These are phyloP conservation scores for Hondaea fermentalgiana DNA, from an alignment of 108 stramenopile genomes.

Conservation along the genomic window DNA sequence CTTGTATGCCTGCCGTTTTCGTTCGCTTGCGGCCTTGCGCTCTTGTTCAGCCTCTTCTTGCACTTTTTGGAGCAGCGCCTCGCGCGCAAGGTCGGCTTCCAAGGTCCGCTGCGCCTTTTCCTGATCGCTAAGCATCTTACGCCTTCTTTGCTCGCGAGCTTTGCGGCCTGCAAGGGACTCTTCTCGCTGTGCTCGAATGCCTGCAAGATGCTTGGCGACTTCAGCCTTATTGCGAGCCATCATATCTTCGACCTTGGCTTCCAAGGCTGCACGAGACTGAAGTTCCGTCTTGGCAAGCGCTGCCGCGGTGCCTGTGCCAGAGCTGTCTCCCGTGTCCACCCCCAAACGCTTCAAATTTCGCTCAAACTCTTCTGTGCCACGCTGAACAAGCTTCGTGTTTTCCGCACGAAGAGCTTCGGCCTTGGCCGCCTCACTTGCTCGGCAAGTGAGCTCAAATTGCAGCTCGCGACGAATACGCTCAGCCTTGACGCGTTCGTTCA, in stretches of 20 bases:
- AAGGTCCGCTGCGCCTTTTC: background rate
- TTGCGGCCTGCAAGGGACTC: background rate
- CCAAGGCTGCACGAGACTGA: background rate
- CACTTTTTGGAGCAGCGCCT: background rate
- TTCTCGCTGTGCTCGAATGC: background rate
- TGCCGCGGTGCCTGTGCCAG: background rate
- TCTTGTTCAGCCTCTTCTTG: background rate
- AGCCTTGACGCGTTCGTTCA: background rate
- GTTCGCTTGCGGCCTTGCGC: background rate
- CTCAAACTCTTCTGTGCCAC: background rate
- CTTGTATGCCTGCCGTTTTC: background rate
- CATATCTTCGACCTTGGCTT: background rate
- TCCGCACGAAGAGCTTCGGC: background rate
- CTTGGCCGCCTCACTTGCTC: background rate
- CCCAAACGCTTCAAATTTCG: background rate
- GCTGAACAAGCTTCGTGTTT: background rate
- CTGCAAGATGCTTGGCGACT: background rate
- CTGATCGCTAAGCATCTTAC: background rate
- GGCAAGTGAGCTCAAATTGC: constrained; percentile 1
- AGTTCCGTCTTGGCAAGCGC: background rate
- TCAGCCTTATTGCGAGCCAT: background rate
- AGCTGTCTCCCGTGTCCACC: background rate
- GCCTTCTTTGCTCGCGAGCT: background rate
- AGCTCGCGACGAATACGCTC: background rate
- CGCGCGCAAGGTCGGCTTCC: background rate